A percentile compares a stretch with the other conserved stretches of the same genome.
Evolutionary conservation across 2,329 filamentous ascomycete genomes (phyloP).

Genomic region (Verticillium isaacii): DNA sequence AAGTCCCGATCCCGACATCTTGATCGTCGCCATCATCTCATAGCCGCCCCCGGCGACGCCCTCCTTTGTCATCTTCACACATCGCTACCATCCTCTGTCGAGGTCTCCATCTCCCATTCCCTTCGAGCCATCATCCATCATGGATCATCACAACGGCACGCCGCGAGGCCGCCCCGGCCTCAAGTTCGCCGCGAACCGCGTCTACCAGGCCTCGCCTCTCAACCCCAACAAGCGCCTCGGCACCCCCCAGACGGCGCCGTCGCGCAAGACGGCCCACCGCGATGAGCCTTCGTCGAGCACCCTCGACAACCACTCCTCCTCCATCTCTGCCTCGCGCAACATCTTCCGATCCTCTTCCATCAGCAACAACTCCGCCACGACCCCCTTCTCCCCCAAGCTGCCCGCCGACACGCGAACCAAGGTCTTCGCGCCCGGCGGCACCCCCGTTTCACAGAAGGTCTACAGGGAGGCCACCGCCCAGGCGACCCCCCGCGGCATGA

Average conservation of each 20-base stretch:
- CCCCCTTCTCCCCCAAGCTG: slow-evolving; percentile 40
- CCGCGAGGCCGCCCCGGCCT: slow-evolving; percentile 34
- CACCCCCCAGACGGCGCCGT: slow-evolving; percentile 31
- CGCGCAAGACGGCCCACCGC: slow-evolving; percentile 30
- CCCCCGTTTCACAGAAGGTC: slow-evolving; percentile 36
- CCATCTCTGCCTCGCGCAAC: slow-evolving; percentile 30
- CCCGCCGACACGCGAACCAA: slow-evolving; percentile 40
- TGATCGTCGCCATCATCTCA: background rate
- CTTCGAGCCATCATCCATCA: slow-evolving; percentile 2
- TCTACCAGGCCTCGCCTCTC: slow-evolving; percentile 32
- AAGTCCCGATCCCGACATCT: slow-evolving; percentile 3
- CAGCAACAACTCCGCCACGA: slow-evolving; percentile 22
- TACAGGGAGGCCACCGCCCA: slow-evolving; percentile 42
- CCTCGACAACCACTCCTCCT: slow-evolving; percentile 24
- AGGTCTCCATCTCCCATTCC: background rate
- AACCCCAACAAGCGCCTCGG: slow-evolving; percentile 27
- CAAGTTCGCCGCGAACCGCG: slow-evolving; percentile 36
- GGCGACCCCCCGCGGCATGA: slow-evolving; percentile 43
- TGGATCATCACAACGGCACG: slow-evolving; percentile 23
- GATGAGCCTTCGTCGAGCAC: slow-evolving; percentile 29
- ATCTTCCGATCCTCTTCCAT: slow-evolving; percentile 36
- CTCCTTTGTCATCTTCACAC: background rate
- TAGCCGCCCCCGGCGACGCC: background rate
- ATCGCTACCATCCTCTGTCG: background rate
- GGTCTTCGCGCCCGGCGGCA: slow-evolving; percentile 40